Conservation (phyloP, 805 yeast species). For the Saturnispora hagleri region DNA sequence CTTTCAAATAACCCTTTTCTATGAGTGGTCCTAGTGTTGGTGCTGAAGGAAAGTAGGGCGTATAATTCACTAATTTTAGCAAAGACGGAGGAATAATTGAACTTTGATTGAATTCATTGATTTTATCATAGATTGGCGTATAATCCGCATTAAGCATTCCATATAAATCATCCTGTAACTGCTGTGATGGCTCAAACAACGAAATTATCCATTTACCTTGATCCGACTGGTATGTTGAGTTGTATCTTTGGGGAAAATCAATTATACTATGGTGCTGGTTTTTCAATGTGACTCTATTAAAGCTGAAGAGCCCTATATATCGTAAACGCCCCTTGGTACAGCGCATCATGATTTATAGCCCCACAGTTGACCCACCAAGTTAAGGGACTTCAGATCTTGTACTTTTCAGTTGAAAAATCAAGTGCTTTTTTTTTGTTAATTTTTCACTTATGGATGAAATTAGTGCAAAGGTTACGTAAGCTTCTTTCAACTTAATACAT, state of each 20-base stretch:
- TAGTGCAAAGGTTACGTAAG: not conserved
- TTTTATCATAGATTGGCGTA: not conserved
- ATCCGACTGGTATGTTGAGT: not conserved
- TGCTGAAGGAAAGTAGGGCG: constrained; percentile 1
- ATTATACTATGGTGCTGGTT: not conserved
- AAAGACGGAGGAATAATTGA: constrained; percentile 4
- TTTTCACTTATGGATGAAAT: not conserved
- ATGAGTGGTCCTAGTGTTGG: constrained; percentile 5
- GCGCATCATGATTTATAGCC: not conserved
- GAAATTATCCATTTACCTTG: constrained; percentile 3
- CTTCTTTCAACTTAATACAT: not conserved
- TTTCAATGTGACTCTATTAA: not conserved
- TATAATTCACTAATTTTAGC: constrained; percentile 1
- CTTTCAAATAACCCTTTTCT: constrained; percentile 4
- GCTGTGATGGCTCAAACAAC: constrained; percentile 2
- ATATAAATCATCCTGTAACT: not conserved
- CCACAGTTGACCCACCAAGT: not conserved
- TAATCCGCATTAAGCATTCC: constrained; percentile 4
- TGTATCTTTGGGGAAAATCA: not conserved
- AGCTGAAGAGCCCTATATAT: not conserved
- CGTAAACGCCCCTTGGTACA: not conserved
- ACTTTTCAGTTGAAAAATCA: not conserved
- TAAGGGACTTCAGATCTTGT: not conserved
- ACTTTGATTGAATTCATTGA: constrained; percentile 1
- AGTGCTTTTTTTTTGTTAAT: not conserved